Evolutionary conservation across 495 filamentous ascomycete species (phyloP).

Genomic region (Penicillium daleae): DNA sequence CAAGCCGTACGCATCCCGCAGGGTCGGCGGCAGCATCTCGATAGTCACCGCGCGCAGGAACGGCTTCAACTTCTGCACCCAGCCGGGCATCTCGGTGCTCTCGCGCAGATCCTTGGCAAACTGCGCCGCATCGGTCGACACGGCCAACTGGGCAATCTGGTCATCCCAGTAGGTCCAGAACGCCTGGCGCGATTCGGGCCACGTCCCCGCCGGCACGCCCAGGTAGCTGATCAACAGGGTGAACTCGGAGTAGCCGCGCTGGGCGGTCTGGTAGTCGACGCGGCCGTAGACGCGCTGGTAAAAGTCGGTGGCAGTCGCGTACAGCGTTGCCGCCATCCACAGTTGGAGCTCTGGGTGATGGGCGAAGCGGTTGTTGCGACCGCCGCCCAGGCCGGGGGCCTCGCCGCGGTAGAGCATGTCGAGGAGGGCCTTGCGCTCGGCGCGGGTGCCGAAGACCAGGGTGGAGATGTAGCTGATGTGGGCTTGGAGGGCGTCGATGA

Average conservation of each 20-base stretch:
- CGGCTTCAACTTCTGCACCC: conserved; percentile 41
- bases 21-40: conserved; percentile 46
- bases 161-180: conserved; percentile 51
- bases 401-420: conserved; percentile 29
- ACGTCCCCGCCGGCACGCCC: conserved; percentile 32
- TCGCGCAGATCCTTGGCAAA: conserved; percentile 38
- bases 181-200: conserved; percentile 38
- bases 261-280: conserved; percentile 42
- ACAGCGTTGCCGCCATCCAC: conserved; percentile 47
- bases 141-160: conserved; percentile 35
- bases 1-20: conserved; percentile 46
- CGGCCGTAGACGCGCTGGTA: conserved; percentile 49
- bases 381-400: conserved; percentile 31
- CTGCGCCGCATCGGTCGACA: conserved; percentile 38
- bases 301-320: conserved; percentile 47
- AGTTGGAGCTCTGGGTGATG: conserved; percentile 34
- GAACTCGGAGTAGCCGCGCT: conserved; percentile 43
- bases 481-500: conserved; percentile 40
- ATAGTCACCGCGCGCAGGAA: conserved; percentile 39
- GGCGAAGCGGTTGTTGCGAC: conserved; percentile 32
- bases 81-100: conserved; percentile 36
- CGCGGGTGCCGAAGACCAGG: conserved; percentile 42
- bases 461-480: conserved; percentile 45
- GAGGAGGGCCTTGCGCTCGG: conserved; percentile 40
- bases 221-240: conserved; percentile 36